phyloP scores from a whole-genome alignment of 2,329 filamentous ascomycete species.

The Thielaviopsis musarum region DNA sequence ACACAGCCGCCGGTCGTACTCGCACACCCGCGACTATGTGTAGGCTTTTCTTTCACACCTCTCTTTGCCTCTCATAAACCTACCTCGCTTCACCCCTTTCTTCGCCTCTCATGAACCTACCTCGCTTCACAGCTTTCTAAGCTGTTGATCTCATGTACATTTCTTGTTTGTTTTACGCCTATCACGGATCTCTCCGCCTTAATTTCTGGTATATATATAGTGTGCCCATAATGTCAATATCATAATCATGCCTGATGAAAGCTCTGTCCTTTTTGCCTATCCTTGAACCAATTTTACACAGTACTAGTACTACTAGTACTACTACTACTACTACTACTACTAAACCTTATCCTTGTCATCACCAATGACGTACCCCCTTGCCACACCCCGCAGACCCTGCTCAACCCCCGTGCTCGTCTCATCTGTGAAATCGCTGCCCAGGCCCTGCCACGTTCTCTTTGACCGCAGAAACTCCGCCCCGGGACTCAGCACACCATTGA shows the following conservation, averaged over 20 bases:
- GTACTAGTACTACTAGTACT: too few species aligned
- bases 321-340: too few species aligned
- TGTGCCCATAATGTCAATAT: not conserved
- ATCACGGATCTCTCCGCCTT: not conserved
- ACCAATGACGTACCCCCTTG: conserved; percentile 71
- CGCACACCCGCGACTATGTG: conserved; percentile 35
- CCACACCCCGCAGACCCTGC: conserved; percentile 74
- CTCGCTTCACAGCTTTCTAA: too few species aligned
- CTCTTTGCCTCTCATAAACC: not conserved
- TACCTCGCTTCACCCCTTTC: too few species aligned
- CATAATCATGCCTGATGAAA: not conserved
- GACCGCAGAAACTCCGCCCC: conserved; percentile 75
- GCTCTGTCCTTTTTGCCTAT: not conserved
- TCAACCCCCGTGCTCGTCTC: conserved; percentile 53
- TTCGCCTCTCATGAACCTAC: not conserved
- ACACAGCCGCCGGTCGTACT: conserved; percentile 28
- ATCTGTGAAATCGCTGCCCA: conserved; percentile 70
- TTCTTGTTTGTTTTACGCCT: not conserved
- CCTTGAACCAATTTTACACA: not conserved
- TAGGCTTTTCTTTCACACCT: conserved; percentile 15
- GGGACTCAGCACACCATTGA: conserved; percentile 78
- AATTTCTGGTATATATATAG: not conserved
- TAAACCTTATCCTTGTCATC: conserved; percentile 35
- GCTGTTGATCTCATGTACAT: not conserved
- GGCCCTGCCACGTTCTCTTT: conserved; percentile 75